Evolutionary conservation across 768 basidiomycete species (phyloP).

Genomic region (Terana coerulea): DNA sequence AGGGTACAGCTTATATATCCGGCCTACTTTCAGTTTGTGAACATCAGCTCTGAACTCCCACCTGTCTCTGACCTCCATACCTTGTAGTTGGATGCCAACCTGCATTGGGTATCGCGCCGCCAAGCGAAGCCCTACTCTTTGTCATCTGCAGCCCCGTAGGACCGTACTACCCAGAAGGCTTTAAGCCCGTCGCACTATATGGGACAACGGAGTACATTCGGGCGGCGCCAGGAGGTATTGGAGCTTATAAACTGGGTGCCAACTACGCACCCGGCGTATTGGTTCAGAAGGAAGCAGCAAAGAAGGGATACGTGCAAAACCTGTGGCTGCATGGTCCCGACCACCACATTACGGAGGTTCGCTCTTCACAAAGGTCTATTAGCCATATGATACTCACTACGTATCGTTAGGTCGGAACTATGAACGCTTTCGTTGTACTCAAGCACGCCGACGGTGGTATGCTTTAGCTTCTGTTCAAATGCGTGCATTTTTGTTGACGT

Average conservation of each 20-base stretch:
- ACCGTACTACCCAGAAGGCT: constrained; percentile 82
- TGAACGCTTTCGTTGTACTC: constrained; percentile 89
- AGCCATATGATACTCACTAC: not conserved
- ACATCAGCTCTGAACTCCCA: not conserved
- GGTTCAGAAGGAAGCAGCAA: constrained; percentile 75
- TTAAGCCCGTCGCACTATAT: constrained; percentile 87
- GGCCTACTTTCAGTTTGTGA: constrained; percentile 63
- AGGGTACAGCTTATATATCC: constrained; percentile 89
- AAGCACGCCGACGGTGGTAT: constrained; percentile 63
- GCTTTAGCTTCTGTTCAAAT: too few relatives aligned
- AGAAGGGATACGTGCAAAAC: constrained; percentile 81
- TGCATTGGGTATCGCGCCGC: constrained; percentile 44
- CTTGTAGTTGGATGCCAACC: constrained; percentile 68
- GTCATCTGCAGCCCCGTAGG: constrained; percentile 64
- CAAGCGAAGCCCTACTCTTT: constrained; percentile 58
- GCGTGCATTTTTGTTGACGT: constrained; percentile 1
- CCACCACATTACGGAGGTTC: constrained; percentile 45
- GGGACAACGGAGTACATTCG: constrained; percentile 50
- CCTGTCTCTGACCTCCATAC: not conserved
- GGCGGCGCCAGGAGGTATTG: constrained; percentile 58
- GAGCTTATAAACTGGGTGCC: constrained; percentile 82
- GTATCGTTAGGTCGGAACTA: constrained; percentile 64
- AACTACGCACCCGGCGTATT: constrained; percentile 89
- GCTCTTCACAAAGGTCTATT: not conserved
- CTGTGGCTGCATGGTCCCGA: constrained; percentile 80